Evolutionary conservation across 2,329 filamentous ascomycete species (phyloP), one percentile per base, ranked within the genome.

Genomic region (Colletotrichum sublineola): DNA sequence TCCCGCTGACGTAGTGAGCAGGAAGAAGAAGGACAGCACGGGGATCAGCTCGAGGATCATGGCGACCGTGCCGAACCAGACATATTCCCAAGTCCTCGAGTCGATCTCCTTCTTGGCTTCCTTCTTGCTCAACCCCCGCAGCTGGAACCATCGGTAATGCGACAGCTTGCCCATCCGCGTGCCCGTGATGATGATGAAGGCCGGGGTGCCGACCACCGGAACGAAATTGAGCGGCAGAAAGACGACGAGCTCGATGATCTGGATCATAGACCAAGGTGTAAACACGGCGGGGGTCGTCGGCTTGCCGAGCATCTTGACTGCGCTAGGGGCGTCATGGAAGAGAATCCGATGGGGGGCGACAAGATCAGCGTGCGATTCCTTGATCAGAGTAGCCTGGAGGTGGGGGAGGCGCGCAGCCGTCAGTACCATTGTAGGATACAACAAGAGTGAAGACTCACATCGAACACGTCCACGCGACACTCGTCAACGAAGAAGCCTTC

Each of bases 11-110:
- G 93, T 95, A 0, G 96, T 98, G 75, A 99, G 84, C 50, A 98
- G 86, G 80, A 98, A 98, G 79, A 98, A 91, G 87, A 99, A 97
- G n/a, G 93, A 97, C 61, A 98, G 82, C 15, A 96, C 87, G 1
- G 96, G 96, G 11, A 98, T 87, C n/a, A 98, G 87, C 82, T 98
- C 94, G 38, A 98, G 82, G 8, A 94, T 81, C 84, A 98, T 90
- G 62, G 95, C 94, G 5, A 96, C 87, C 0, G 93, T 94, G 20
- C 96, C 96, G 78, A 98, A 98, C 94, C 94, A 97, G 18, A 94
- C 92, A 80, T 98, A 98, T 71, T 96, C 93, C 89, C 94, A 93
- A 74, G 89, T 86, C 65, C 92, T 88, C 55, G 85, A 85, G 71
- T 87, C 87, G 38, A 96, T 89, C 77, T 93, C 94, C 38, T 84